A percentile compares a stretch with the other conserved stretches of the same genome.
Evolutionary conservation across 768 basidiomycete species (phyloP).

Genomic region (Dioszegia crocea): DNA sequence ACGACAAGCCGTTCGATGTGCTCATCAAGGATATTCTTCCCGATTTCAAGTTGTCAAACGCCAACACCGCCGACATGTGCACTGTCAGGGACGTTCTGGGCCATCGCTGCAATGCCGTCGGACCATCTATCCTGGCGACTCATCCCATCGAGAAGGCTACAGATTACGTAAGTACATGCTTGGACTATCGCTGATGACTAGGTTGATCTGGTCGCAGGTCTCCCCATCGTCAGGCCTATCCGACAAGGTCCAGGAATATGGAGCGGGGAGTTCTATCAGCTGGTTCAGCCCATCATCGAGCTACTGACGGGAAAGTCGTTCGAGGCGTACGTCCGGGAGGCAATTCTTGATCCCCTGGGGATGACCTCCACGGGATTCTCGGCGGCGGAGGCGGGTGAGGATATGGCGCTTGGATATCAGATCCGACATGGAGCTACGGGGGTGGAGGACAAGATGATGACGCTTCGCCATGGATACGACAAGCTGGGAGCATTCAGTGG

Average conservation of each 20-base stretch:
- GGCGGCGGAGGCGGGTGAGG: background rate
- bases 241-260: background rate
- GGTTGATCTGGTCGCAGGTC: background rate
- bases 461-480: background rate
- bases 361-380: background rate
- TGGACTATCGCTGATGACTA: no score
- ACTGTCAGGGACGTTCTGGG: background rate
- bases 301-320: background rate
- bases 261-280: background rate
- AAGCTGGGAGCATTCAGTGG: background rate
- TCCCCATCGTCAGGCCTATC: background rate
- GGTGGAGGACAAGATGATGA: background rate
- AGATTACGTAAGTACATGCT: background rate
- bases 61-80: background rate
- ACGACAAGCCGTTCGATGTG: background rate
- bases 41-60: background rate
- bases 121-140: background rate
- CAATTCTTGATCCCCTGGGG: background rate
- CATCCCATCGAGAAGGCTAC: background rate
- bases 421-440: background rate
- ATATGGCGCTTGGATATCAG: background rate
- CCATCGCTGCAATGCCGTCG: background rate
- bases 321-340: background rate
- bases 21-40: background rate
- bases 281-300: background rate